Evolutionary conservation across 129 eudicot genomes (phyloP), one percentile per base, ranked within the genome.

Genomic region (Smallanthus sonchifolius): DNA sequence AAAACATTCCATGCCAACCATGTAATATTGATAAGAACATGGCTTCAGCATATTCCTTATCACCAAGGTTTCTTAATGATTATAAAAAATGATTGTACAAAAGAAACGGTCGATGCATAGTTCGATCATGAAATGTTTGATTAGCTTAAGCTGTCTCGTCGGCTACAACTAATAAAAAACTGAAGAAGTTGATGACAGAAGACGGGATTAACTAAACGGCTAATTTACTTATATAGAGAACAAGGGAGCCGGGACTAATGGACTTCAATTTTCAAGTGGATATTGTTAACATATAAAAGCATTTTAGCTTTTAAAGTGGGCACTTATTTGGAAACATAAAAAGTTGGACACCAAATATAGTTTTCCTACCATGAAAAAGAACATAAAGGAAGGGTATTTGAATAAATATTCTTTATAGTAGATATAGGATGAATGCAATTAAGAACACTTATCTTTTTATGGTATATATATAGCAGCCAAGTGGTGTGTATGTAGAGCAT

Each of bases 1-100:
- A 45, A 73, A 75, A 80, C 79, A 69, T 75, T 75, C 84, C 67
- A 47, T 68, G 75, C 55, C 57, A 75, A 62, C 75, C 70, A 45
- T 54, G 45, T n/a, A 67, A 43, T 47, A 68, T 45, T 59, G 56
- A 8, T 17, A 43, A 75, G 67, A 80, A 80, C 80, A 80, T 75
- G 84, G 68, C 73, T 24, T 15, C 7, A 35, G 69, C 42, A 48
- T 45, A 61, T 69, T 80, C 70, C 35, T 73, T 65, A 59, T 73
- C 45, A 67, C 83, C 69, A 42, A 57, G 30, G 63, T 45, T 10
- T 13, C 11, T 10, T 45, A 10, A 45, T 13, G 3, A 45, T 45
- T 15, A 45, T 45, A 45, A 11, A 24, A 24, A 24, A 24, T 24
- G 30, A 24, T 24, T 4, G 3, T 6, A 38, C 5, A 38, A 42